Evolutionary conservation across 495 filamentous ascomycete species (phyloP), one percentile per base, ranked within the genome.

Genomic region (Bacidia rubella): DNA sequence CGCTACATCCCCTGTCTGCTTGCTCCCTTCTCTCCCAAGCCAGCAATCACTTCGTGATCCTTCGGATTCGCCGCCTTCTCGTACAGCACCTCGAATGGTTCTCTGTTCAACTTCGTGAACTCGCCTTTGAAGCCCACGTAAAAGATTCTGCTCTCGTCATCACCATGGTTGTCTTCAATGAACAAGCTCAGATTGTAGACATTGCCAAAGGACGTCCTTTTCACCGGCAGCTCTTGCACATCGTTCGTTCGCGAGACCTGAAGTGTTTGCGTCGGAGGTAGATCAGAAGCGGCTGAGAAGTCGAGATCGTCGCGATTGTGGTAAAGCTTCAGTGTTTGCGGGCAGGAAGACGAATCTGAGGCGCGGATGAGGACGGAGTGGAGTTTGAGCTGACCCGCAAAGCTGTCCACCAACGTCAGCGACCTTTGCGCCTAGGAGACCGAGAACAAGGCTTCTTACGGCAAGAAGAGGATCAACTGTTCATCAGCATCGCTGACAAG

Each of bases 51-150:
- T 39, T 73, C 69, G 70, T 97, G 92, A 69, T 98, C 92, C 51
- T 65, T 74, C 15, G 90, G 90, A 59, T 95, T 95, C 26, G 92
- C 82, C 15, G 92, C 90, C 19, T 87, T 85, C 75, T 98, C 92
- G 65, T 97, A 98, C 45, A 94, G 57, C 57, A 95, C 85, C 54
- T 83, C 85, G 3, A 84, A 69, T 12, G 92, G 87, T 62, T 93
- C 89, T 42, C 84, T 75, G 19, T 82, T 88, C 60, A 94, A 64
- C 60, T 80, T 78, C 79, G 88, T 86, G 70, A 86, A 95, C 61
- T 94, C 85, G 26, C 92, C 92, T 66, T 86, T 88, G 70, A 98
- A 95, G 0, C 87, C 92, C 51, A 98, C 55, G 66, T 94, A 98
- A 43, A 72, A 79, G 1, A 97, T 65, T 32, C 81, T 73, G 20